These are phyloP conservation scores for Tephrocybe sp. DNA, from an alignment of 768 basidiomycete species.

Conservation along the genomic window DNA sequence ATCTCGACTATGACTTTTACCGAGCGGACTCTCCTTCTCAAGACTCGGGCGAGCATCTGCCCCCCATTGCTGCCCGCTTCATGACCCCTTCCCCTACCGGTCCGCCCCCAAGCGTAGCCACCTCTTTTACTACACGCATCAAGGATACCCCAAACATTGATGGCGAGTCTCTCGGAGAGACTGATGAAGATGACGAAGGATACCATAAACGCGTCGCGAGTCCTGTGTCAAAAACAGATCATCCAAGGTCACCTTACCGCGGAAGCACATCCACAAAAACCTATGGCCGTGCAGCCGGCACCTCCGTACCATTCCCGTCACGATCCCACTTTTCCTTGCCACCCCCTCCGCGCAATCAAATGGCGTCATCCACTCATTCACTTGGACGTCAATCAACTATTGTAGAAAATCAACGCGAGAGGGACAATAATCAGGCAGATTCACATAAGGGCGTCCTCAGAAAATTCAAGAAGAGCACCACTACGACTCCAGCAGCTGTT, in stretches of 20 bases:
- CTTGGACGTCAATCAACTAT: slow-evolving; percentile 66
- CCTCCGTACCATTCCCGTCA: slow-evolving; percentile 71
- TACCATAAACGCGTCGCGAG: slow-evolving; percentile 28
- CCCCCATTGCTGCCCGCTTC: slow-evolving; percentile 90
- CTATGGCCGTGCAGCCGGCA: slow-evolving; percentile 34
- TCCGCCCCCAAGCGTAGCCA: slow-evolving; percentile 22
- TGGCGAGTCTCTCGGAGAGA: slow-evolving; percentile 63
- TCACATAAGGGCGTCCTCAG: slow-evolving; percentile 53
- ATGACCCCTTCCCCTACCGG: slow-evolving; percentile 67
- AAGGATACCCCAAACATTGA: slow-evolving; percentile 68
- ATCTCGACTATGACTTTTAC: slow-evolving; percentile 68
- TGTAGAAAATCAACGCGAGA: slow-evolving; percentile 41
- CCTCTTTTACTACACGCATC: slow-evolving; percentile 37
- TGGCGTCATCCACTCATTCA: slow-evolving; percentile 67
- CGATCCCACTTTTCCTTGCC: slow-evolving; percentile 79
- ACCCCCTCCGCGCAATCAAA: slow-evolving; percentile 54
- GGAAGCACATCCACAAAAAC: slow-evolving; percentile 39
- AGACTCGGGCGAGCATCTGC: slow-evolving; percentile 73
- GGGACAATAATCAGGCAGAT: slow-evolving; percentile 51
- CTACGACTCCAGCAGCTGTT: slow-evolving; percentile 38
- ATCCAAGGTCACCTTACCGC: slow-evolving; percentile 79
- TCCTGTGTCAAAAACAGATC: slow-evolving; percentile 51
- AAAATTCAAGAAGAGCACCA: slow-evolving; percentile 66
- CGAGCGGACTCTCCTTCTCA: slow-evolving; percentile 64
- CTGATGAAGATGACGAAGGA: slow-evolving; percentile 69